Percentiles rank a stretch among this genome's conserved stretches.
Evolutionary conservation across 148 eudicot genomes (phyloP).

Genomic region (Spergularia marina): DNA sequence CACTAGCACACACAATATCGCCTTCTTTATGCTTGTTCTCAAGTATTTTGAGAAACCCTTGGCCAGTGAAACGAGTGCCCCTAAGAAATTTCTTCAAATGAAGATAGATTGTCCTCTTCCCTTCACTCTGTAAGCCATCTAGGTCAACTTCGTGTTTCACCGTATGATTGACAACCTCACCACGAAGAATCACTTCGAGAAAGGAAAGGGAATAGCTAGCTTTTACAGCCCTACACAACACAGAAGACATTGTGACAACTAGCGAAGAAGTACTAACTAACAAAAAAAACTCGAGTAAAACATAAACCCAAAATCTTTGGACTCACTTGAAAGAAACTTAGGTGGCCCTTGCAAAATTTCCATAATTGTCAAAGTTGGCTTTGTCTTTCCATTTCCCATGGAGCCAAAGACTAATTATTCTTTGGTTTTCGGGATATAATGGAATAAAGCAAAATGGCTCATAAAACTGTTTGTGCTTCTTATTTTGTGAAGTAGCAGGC

Average conservation of each 20-base stretch:
- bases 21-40: slow-evolving; percentile 77
- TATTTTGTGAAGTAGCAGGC: too few species aligned
- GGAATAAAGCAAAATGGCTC: too few species aligned
- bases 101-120: slow-evolving; percentile 53
- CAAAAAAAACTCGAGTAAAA: neutral
- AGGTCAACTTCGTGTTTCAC: slow-evolving; percentile 35
- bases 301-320: too few species aligned
- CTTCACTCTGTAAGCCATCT: slow-evolving; percentile 33
- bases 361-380: neutral
- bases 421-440: too few species aligned
- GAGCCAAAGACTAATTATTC: too few species aligned
- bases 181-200: slow-evolving; percentile 82
- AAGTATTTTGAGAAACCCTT: slow-evolving; percentile 64
- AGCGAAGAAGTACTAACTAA: neutral
- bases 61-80: slow-evolving; percentile 73
- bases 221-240: slow-evolving; percentile 62
- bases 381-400: too few species aligned
- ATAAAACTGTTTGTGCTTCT: too few species aligned
- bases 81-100: slow-evolving; percentile 86
- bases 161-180: slow-evolving; percentile 52
- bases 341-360: neutral
- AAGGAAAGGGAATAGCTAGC: slow-evolving; percentile 65
- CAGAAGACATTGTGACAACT: neutral
- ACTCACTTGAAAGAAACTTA: neutral
- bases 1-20: slow-evolving; percentile 87